Evolutionary conservation across 2,329 filamentous ascomycete species (phyloP).

Genomic region (Claviceps pazoutovae): DNA sequence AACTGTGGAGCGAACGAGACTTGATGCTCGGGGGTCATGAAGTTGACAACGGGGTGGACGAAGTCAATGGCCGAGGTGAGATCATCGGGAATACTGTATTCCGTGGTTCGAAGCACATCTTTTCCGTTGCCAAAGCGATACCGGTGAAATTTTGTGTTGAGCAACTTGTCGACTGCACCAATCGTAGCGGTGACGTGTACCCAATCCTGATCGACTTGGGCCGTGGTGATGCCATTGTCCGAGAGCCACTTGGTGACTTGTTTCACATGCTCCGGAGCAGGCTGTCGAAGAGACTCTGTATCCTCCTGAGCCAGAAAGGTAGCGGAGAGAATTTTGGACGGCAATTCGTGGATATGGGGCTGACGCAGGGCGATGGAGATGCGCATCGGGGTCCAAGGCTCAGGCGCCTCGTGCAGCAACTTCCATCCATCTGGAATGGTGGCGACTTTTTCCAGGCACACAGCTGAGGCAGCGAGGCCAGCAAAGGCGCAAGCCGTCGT

Average conservation of each 20-base stretch:
- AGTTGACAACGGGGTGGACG: constrained; percentile 34
- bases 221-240: constrained; percentile 21
- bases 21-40: constrained; percentile 28
- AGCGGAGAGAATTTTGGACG: constrained; percentile 11
- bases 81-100: constrained; percentile 29
- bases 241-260: constrained; percentile 29
- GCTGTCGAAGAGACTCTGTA: constrained; percentile 21
- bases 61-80: constrained; percentile 28
- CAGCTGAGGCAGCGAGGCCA: constrained; percentile 11
- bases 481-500: constrained; percentile 11
- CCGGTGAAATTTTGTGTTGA: constrained; percentile 25
- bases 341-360: constrained; percentile 15
- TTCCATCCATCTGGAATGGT: constrained; percentile 19
- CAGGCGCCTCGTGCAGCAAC: constrained; percentile 10
- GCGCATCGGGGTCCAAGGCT: constrained; percentile 13
- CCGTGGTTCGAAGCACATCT: constrained; percentile 28
- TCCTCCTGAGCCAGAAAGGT: constrained; percentile 23
- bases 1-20: constrained; percentile 7
- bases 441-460: constrained; percentile 15
- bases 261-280: constrained; percentile 19
- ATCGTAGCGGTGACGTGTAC: constrained; percentile 29
- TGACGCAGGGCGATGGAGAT: constrained; percentile 21
- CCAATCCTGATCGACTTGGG: constrained; percentile 24
- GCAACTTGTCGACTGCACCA: constrained; percentile 22
- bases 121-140: constrained; percentile 26